Percentiles rank a stretch among this genome's conserved stretches.
phyloP scores from a whole-genome alignment of 345 rosid species.

The Kandelia obovata region DNA sequence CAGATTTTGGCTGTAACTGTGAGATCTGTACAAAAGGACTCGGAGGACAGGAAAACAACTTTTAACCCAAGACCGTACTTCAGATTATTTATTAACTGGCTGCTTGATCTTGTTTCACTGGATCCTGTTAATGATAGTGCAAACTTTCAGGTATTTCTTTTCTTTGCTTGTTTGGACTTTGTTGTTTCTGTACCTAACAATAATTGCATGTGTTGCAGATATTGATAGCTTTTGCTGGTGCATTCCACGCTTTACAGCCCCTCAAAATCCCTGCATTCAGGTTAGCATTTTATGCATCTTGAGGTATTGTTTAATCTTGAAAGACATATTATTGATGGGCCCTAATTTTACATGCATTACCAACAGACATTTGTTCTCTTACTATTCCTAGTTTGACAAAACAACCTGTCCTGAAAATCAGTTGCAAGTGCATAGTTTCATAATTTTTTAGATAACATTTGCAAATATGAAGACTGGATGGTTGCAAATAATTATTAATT shows the following conservation, averaged over 20 bases:
- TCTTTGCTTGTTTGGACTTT: slow-evolving; percentile 1
- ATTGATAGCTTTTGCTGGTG: slow-evolving; percentile 73
- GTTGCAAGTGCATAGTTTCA: no score
- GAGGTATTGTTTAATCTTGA: no score
- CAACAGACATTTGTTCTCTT: no score
- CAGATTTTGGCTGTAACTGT: slow-evolving; percentile 75
- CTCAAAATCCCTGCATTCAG: slow-evolving; percentile 92
- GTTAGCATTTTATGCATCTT: slow-evolving; percentile 32
- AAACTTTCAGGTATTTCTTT: slow-evolving; percentile 63
- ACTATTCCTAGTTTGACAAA: no score
- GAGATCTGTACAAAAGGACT: slow-evolving; percentile 74
- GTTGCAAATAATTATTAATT: no score
- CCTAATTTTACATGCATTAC: no score
- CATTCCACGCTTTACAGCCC: slow-evolving; percentile 90
- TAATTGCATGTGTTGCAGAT: slow-evolving; percentile 46
- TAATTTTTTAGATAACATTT: no score
- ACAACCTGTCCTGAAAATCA: no score
- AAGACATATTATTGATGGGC: no score
- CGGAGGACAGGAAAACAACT: slow-evolving; percentile 74
- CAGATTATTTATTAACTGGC: slow-evolving; percentile 74
- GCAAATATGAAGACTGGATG: no score
- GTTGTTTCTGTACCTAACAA: slow-evolving; percentile 16
- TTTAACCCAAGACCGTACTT: slow-evolving; percentile 70
- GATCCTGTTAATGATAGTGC: slow-evolving; percentile 64
- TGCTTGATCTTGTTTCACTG: slow-evolving; percentile 60